phyloP scores from a whole-genome alignment of 108 stramenopile genomes.

The Fistulifera pelliculosa region DNA sequence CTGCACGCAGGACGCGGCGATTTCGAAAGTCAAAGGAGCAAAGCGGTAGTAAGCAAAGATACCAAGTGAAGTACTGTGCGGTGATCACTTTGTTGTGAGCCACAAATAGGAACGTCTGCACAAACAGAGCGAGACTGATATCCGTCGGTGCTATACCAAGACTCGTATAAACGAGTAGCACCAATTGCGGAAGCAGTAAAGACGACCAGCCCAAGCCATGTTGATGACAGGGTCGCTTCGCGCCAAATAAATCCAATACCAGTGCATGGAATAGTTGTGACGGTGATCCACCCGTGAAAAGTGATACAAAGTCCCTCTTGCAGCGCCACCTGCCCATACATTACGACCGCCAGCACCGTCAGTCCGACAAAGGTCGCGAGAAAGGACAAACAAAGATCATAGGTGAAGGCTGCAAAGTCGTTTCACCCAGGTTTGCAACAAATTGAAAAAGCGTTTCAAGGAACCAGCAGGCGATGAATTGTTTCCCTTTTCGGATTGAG shows the following conservation, averaged over 20 bases:
- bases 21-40: conserved; percentile 41
- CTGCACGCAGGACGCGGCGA: conserved; percentile 14
- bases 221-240: conserved; percentile 25
- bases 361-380: conserved; percentile 37
- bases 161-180: conserved; percentile 63
- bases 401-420: conserved; percentile 23
- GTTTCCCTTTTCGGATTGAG: background rate
- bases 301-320: conserved; percentile 92
- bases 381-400: conserved; percentile 52
- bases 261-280: conserved; percentile 58
- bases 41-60: conserved; percentile 76
- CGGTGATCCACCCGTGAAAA: conserved; percentile 90
- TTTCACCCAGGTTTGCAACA: conserved; percentile 21
- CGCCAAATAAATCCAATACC: conserved; percentile 86
- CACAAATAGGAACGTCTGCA: conserved; percentile 94
- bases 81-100: conserved; percentile 98
- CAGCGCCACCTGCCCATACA: conserved; percentile 71
- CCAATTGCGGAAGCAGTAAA: conserved; percentile 71
- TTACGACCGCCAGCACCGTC: conserved; percentile 44
- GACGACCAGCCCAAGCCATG: conserved; percentile 20
- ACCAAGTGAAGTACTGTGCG: conserved; percentile 98
- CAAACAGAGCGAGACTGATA: conserved; percentile 65
- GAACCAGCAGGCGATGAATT: too few relatives aligned
- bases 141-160: conserved; percentile 61
- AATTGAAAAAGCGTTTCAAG: conserved; percentile 11